Evolutionary conservation across 2,329 filamentous ascomycete genomes (phyloP).

Genomic region (Calonectria pteridis): DNA sequence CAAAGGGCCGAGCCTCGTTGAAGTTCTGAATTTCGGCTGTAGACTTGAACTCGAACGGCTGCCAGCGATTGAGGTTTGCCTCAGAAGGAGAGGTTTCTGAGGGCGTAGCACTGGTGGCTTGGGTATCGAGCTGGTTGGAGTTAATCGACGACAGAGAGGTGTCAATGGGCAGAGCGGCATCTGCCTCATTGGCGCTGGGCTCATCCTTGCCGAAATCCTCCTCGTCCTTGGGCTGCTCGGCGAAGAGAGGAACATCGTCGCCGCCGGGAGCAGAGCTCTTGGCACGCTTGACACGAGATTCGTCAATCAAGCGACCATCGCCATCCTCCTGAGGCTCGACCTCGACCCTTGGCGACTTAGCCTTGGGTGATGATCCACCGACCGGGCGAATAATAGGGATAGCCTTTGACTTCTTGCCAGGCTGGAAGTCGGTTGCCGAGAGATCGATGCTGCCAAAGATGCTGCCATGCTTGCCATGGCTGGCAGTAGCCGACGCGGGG

Average conservation of each 20-base stretch:
- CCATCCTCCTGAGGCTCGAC: slow-evolving; percentile 44
- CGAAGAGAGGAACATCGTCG: slow-evolving; percentile 82
- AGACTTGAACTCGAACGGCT: slow-evolving; percentile 71
- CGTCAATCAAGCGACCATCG: slow-evolving; percentile 71
- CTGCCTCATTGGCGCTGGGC: slow-evolving; percentile 53
- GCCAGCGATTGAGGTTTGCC: slow-evolving; percentile 58
- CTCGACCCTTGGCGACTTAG: slow-evolving; percentile 44
- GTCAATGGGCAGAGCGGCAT: slow-evolving; percentile 58
- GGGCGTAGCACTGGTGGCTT: slow-evolving; percentile 64
- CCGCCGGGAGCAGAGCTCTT: slow-evolving; percentile 74
- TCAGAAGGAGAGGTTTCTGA: slow-evolving; percentile 66
- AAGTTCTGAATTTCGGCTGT: slow-evolving; percentile 63
- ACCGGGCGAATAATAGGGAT: slow-evolving; percentile 82
- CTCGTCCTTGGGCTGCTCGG: slow-evolving; percentile 60
- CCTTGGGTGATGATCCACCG: slow-evolving; percentile 59
- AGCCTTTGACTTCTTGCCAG: slow-evolving; percentile 81
- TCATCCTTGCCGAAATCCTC: slow-evolving; percentile 40
- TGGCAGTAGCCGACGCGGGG: slow-evolving; percentile 60
- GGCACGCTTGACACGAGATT: slow-evolving; percentile 81
- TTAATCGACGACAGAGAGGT: slow-evolving; percentile 67
- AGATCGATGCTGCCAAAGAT: slow-evolving; percentile 80
- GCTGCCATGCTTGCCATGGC: slow-evolving; percentile 57
- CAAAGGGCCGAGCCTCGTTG: slow-evolving; percentile 64
- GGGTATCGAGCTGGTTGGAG: slow-evolving; percentile 67
- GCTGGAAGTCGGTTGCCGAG: slow-evolving; percentile 70